Percentiles rank a stretch among this genome's conserved stretches.
Evolutionary conservation across 371 early-diverging fungal species (phyloP).

Genomic region (Syncephalastrum contaminatum): DNA sequence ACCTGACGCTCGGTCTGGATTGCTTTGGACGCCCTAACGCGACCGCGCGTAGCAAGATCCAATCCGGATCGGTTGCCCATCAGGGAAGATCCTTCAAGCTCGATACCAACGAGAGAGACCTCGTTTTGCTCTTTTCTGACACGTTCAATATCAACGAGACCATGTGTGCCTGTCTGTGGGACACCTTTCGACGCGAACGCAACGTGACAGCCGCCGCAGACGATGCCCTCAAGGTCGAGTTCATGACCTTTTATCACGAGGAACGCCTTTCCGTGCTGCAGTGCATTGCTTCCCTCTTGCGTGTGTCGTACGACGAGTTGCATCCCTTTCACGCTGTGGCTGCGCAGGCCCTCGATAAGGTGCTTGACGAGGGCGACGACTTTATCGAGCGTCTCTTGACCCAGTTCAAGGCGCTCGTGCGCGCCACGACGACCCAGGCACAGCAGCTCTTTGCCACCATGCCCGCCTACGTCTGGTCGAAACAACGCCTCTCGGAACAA

Average conservation of each 20-base stretch:
- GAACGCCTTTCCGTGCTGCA: conserved; percentile 39
- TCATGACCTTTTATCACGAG: conserved; percentile 32
- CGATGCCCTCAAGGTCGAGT: conserved; percentile 1
- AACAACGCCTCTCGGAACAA: conserved; percentile 43
- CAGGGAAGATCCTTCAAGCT: conserved; percentile 37
- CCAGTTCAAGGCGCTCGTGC: conserved; percentile 27
- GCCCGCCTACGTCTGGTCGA: conserved; percentile 30
- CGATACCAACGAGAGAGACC: conserved; percentile 34
- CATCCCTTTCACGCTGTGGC: conserved; percentile 37
- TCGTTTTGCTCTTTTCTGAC: conserved; percentile 29
- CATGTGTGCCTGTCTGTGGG: conserved; percentile 34
- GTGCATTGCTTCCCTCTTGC: conserved; percentile 37
- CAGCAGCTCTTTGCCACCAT: conserved; percentile 1
- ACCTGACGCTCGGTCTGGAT: conserved; percentile 34
- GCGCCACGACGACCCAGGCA: conserved; percentile 6
- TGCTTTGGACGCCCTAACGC: conserved; percentile 29
- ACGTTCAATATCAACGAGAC: conserved; percentile 32
- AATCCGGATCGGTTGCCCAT: conserved; percentile 19
- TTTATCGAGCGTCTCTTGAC: conserved; percentile 29
- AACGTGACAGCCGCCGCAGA: neutral
- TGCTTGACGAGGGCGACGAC: conserved; percentile 13
- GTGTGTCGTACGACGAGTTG: conserved; percentile 20
- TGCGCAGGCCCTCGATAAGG: conserved; percentile 13
- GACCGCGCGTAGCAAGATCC: conserved; percentile 35
- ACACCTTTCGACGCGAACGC: conserved; percentile 20